Conservation (phyloP, 2,329 filamentous ascomycete genomes). For the Botryotinia calthae region DNA sequence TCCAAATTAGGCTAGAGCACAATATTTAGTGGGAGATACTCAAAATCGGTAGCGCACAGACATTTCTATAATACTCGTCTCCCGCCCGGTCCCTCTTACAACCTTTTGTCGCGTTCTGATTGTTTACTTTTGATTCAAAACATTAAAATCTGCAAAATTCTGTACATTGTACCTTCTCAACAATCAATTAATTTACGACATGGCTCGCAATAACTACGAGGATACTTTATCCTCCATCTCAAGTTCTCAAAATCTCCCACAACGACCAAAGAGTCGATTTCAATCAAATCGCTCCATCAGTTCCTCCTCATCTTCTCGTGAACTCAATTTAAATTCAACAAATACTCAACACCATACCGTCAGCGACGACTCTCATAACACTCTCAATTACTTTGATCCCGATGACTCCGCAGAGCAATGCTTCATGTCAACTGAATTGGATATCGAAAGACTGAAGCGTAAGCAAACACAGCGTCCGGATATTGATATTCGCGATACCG, state of each 20-base stretch:
- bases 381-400: constrained; percentile 7
- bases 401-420: constrained; percentile 13
- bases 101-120: neutral
- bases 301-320: constrained; percentile 6
- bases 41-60: neutral
- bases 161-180: constrained; percentile 4
- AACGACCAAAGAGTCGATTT: constrained; percentile 14
- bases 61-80: constrained; percentile 10
- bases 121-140: constrained; percentile 6
- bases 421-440: constrained; percentile 12
- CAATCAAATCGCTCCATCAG: neutral
- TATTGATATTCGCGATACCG: constrained; percentile 35
- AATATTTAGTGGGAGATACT: neutral
- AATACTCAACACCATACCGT: constrained; percentile 16
- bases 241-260: constrained; percentile 5
- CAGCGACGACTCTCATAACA: neutral
- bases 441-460: constrained; percentile 9
- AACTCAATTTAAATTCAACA: constrained; percentile 4
- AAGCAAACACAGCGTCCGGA: constrained; percentile 28
- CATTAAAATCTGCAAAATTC: neutral
- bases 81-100: neutral
- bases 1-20: neutral
- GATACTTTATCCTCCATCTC: constrained; percentile 14
- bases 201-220: constrained; percentile 4
- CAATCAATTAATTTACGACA: neutral